A percentile compares a stretch with the other conserved stretches of the same genome.
phyloP scores from a whole-genome alignment of 495 filamentous ascomycete genomes.

The Lasiosphaeria ovina region DNA sequence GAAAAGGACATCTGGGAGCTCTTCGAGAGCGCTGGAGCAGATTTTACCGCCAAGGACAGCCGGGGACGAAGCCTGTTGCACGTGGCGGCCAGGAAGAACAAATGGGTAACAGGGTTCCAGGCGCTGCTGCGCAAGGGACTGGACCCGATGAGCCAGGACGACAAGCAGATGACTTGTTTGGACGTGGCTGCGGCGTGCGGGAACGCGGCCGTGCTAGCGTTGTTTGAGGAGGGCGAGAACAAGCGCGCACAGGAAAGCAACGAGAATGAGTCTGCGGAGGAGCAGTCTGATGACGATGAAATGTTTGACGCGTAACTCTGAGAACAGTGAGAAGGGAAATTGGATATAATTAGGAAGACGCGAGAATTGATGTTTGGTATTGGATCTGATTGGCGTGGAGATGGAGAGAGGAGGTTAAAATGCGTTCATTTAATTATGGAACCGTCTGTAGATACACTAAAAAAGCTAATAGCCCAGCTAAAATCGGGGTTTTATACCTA shows the following conservation, averaged over 20 bases:
- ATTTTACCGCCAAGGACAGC: slow-evolving; percentile 14
- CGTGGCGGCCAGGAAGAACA: slow-evolving; percentile 11
- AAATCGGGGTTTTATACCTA: too few species aligned
- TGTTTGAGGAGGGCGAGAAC: slow-evolving; percentile 18
- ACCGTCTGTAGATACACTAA: too few species aligned
- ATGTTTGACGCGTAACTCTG: too few species aligned
- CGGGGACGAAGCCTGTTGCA: slow-evolving; percentile 19
- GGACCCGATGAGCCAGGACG: slow-evolving; percentile 32
- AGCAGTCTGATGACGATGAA: too few species aligned
- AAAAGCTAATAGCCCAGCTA: too few species aligned
- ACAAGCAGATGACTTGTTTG: slow-evolving; percentile 26
- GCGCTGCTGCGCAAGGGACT: slow-evolving; percentile 27
- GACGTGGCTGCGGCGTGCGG: slow-evolving; percentile 24
- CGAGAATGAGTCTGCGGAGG: too few species aligned
- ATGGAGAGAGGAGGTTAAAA: too few species aligned
- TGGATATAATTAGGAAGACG: too few species aligned
- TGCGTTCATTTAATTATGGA: too few species aligned
- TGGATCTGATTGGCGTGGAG: too few species aligned
- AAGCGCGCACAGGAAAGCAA: not conserved
- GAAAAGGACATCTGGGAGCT: slow-evolving; percentile 3
- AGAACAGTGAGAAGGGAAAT: too few species aligned
- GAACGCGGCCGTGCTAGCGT: slow-evolving; percentile 12
- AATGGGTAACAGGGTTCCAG: slow-evolving; percentile 20
- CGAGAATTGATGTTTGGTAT: too few species aligned
- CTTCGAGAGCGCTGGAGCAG: slow-evolving; percentile 11